Conservation (phyloP, 768 basidiomycete genomes). For the Suillus variegatus region DNA sequence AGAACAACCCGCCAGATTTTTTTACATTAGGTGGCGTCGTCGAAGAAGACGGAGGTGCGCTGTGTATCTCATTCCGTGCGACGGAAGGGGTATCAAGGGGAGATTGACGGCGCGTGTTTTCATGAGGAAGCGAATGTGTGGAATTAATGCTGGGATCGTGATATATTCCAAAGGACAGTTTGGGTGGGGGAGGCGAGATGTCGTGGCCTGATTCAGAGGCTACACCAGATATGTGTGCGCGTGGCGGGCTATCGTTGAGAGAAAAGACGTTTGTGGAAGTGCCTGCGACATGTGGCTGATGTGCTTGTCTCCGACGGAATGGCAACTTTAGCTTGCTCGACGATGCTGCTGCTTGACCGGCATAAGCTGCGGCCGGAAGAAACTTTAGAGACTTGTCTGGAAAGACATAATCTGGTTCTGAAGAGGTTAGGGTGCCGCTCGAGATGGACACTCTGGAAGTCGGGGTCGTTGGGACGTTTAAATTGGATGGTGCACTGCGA, state of each 20-base stretch:
- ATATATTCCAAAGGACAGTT: slow-evolving; percentile 63
- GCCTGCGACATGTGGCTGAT: slow-evolving; percentile 16
- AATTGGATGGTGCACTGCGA: slow-evolving; percentile 6
- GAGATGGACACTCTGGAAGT: slow-evolving; percentile 17
- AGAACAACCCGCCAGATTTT: slow-evolving; percentile 37
- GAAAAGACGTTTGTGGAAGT: slow-evolving; percentile 12
- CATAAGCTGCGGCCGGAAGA: slow-evolving; percentile 19
- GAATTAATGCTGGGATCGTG: slow-evolving; percentile 54
- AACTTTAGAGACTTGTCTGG: slow-evolving; percentile 21
- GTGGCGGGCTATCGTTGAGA: slow-evolving; percentile 30
- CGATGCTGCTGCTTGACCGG: slow-evolving; percentile 28
- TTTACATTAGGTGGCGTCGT: slow-evolving; percentile 22
- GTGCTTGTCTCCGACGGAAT: slow-evolving; percentile 40
- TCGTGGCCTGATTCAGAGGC: slow-evolving; percentile 47
- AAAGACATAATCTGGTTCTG: slow-evolving; percentile 36
- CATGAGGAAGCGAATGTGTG: slow-evolving; percentile 62
- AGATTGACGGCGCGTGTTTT: slow-evolving; percentile 24
- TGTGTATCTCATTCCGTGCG: slow-evolving; percentile 10
- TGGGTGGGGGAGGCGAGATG: slow-evolving; percentile 58
- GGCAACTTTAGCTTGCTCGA: slow-evolving; percentile 48
- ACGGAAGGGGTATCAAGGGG: slow-evolving; percentile 24
- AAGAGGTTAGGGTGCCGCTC: slow-evolving; percentile 18
- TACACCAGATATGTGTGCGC: slow-evolving; percentile 35
- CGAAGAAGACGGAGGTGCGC: slow-evolving; percentile 11
- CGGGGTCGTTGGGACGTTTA: slow-evolving; percentile 5